Conservation (phyloP, 2,329 filamentous ascomycete genomes). For the Aureobasidium sp. region DNA sequence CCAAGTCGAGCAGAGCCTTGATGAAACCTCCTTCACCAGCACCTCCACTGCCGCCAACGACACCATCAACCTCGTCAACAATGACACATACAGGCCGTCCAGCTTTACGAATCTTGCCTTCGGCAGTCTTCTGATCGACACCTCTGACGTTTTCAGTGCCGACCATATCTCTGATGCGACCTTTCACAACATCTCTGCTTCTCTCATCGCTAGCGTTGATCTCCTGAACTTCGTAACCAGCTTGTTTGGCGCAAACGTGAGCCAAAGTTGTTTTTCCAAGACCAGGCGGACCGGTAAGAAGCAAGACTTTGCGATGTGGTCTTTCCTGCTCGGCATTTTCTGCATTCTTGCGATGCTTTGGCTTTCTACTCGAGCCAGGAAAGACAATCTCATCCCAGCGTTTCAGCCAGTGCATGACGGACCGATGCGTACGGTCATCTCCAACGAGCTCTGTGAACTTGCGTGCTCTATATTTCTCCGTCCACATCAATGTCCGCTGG, state of each 20-base stretch:
- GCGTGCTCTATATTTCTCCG: slow-evolving; percentile 89
- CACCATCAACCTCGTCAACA: slow-evolving; percentile 94
- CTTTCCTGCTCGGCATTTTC: slow-evolving; percentile 55
- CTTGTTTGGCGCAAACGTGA: slow-evolving; percentile 90
- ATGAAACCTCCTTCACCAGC: slow-evolving; percentile 86
- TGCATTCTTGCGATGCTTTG: slow-evolving; percentile 39
- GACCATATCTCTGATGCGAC: slow-evolving; percentile 81
- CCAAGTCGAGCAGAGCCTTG: slow-evolving; percentile 86
- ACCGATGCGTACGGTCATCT: slow-evolving; percentile 86
- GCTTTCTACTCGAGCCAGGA: slow-evolving; percentile 61
- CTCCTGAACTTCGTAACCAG: slow-evolving; percentile 92
- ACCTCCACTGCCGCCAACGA: slow-evolving; percentile 68
- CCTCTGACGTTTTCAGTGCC: slow-evolving; percentile 89
- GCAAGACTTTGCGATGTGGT: slow-evolving; percentile 75
- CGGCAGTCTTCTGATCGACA: slow-evolving; percentile 47
- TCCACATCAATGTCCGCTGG: slow-evolving; percentile 65
- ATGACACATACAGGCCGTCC: slow-evolving; percentile 87
- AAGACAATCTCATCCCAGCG: slow-evolving; percentile 91
- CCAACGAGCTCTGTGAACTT: slow-evolving; percentile 91
- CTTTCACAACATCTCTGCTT: slow-evolving; percentile 81
- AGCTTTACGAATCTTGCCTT: slow-evolving; percentile 58
- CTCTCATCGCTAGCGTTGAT: slow-evolving; percentile 97
- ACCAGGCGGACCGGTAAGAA: slow-evolving; percentile 86
- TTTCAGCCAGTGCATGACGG: slow-evolving; percentile 89
- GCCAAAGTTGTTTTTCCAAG: slow-evolving; percentile 93